Evolutionary conservation across 192 early-diverging fungal species (phyloP), one percentile per base, ranked within the genome.

Genomic region (Umbelopsis vinacea): DNA sequence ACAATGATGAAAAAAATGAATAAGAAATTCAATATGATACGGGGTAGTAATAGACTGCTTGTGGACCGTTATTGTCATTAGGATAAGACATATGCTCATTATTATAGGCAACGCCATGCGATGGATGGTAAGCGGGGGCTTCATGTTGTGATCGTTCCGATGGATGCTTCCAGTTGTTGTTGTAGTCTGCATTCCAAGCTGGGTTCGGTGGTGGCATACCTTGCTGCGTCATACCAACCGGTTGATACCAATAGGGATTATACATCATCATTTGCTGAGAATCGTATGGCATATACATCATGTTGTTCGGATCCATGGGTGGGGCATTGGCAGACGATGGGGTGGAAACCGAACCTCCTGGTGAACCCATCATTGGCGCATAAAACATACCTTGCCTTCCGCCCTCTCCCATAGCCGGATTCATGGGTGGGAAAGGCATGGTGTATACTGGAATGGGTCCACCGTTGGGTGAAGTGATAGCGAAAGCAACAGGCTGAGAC

Each of bases 1-100:
- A 63, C 57, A 63, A 35, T 63, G 57, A 63, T 63, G 57, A 19
- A 26, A 35, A 60, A 33, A 24, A 35, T 35, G 54, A 33, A 38
- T 12, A 37, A 35, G 15, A 37, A 38, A 29, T 26, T 63, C 57
- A 63, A 35, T 63, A 63, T 63, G 57, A 63, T 19, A 63, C 57
- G 15, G 57, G 57, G 57, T 63, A 63, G 57, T 63, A 63, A 63
- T 63, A 63, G 19, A 63, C 57, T 63, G 57, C 57, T 63, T 63
- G 57, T 19, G 26, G 57, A 35, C 57, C 57, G 57, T n/a, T 63
- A 14, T 63, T 35, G 19, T 63, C 57, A 37, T 37, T 63, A 19
- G 57, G 12, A 63, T 63, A 63, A 10, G 19, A 12, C 29, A 63
- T 63, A 35, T 29, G 57, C 26, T 63, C 57, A 63, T 26, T 35